Evolutionary conservation across 192 early-diverging fungal species (phyloP), one percentile per base, ranked within the genome.

Genomic region (Kappamyces sp.): DNA sequence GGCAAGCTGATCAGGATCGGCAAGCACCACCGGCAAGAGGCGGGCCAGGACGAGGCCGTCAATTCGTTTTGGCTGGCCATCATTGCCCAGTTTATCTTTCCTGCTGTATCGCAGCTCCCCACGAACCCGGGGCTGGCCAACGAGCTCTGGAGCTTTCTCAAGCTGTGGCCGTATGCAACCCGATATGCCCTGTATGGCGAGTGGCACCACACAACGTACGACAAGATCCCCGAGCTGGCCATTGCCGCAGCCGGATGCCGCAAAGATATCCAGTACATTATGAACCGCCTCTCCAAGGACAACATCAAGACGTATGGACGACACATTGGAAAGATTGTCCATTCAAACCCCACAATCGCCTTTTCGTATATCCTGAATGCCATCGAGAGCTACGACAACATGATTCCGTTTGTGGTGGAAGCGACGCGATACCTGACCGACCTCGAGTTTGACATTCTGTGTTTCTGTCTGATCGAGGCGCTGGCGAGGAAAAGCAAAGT

Each of bases 151-250:
- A 61, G 68, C 22, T 52, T 93, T 0, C 55, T 93, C 4, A 74
- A 75, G n/a, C 58, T 60, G 5, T 70, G 83, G 30, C 68, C 77
- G 8, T 88, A 79, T 41, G 64, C 77, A 60, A 75, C 70, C 40
- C 73, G 91, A 5, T 89, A 77, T 48, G 73, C 72, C 0, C 66
- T 91, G 1, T 93, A 93, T 64, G 86, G 83, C 2, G 87, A 90
- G 61, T 93, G 91, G 91, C 75, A 79, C 12, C 82, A 73, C 43
- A 66, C 72, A 2, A 68, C 80, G 22, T 79, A 83, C 39, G 69
- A 77, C 11, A 54, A 65, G 14, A 75, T 71, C 8, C 77, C 79
- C 0, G 82, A 86, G 51, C 62, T 86, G 30, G 54, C 65, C 41
- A 63, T 84, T 0, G 62, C 70, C 0, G 68, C 71, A 22, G 74